Evolutionary conservation across 768 basidiomycete genomes (phyloP), one percentile per base, ranked within the genome.

Genomic region (Jaapia argillacea): DNA sequence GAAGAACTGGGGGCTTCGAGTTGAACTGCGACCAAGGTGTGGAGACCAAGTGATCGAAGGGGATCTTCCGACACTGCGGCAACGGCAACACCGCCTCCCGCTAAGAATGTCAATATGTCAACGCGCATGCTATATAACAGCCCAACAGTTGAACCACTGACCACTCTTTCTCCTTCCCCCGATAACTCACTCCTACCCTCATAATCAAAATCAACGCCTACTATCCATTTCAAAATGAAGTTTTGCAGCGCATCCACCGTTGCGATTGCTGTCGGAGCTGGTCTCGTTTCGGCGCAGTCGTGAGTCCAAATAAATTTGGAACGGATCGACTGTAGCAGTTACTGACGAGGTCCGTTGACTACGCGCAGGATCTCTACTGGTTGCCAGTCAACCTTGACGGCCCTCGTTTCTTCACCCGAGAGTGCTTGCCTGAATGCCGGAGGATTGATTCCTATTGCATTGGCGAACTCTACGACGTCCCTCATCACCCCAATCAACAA

Each of bases 391-490:
- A 61, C 78, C 10, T 50, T 87, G 24, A 50, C 67, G 7, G 46
- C 50, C 21, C 50, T 85, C 26, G 70, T 70, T 3, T 51, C 58
- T 20, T 49, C 53, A 48, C 42, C 69, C 1, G 72, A 72, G 33
- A 71, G 69, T 1, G 55, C 62, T 4, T 83, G 81, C 57, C 55
- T 83, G 41, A 71, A 67, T 48, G 66, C 71, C 4, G 52, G 60
- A 3, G 62, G 66, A 23, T 58, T 81, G n/a, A 36, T 72, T 40
- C 49, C 68, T 4, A 47, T 79, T 40, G 45, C 67, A 43, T 47
- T 63, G 21, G 51, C 59, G 18, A 48, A 54, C 44, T 38, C 49
- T 10, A 63, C 63, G 41, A 49, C 57, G 14, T 73, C 75, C 6
- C 46, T 79, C 37, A 58, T 76, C n/a, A 48, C 51, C 4, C 63